phyloP scores from a whole-genome alignment of 2,329 filamentous ascomycete genomes.

The Colletotrichum theobromicola region DNA sequence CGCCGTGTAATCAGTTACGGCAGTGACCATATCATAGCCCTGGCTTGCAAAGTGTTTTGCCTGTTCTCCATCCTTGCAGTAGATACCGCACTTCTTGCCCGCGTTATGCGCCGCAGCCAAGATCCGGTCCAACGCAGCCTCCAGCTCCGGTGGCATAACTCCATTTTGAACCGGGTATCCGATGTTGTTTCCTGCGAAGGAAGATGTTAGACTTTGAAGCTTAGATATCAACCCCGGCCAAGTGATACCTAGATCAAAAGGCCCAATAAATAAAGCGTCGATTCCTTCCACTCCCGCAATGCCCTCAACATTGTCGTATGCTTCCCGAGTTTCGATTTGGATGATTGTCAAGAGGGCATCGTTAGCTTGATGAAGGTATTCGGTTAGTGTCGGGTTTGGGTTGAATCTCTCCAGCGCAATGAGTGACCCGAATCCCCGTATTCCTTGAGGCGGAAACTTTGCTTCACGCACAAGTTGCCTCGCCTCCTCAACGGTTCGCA shows the following conservation, averaged over 20 bases:
- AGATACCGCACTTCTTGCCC: background rate
- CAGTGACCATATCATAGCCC: background rate
- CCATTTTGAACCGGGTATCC: background rate
- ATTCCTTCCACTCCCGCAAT: background rate
- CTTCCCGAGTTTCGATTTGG: background rate
- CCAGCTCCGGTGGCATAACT: background rate
- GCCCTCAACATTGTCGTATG: background rate
- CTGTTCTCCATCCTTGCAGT: background rate
- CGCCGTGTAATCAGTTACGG: background rate
- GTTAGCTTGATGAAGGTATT: background rate
- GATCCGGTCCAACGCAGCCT: background rate
- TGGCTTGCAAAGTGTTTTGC: background rate
- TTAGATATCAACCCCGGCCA: rapidly evolving
- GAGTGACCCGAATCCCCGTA: background rate
- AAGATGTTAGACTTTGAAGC: background rate
- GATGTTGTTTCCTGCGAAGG: background rate
- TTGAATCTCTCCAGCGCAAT: background rate
- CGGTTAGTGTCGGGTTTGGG: background rate
- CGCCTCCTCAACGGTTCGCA: background rate
- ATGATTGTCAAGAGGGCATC: background rate
- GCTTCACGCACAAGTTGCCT: background rate
- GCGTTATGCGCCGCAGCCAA: background rate
- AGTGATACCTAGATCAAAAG: background rate
- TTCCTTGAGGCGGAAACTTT: background rate
- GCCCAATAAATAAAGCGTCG: background rate